phyloP scores from a whole-genome alignment of 2,329 filamentous ascomycete genomes.

The Sporothrix schenckii region DNA sequence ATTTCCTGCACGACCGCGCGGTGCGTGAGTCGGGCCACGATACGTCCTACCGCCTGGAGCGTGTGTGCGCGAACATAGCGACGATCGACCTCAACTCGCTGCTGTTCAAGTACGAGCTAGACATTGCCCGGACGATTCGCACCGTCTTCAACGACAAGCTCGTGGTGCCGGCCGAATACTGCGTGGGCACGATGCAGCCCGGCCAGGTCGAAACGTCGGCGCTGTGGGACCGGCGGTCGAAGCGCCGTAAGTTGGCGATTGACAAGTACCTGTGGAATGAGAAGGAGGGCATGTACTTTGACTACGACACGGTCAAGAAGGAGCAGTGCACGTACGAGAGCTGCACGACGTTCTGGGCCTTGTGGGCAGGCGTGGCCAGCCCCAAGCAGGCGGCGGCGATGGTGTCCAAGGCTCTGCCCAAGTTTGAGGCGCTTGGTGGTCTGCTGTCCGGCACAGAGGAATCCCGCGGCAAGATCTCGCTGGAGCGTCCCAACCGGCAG shows the following conservation, averaged over 20 bases:
- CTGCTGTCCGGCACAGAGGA: slow-evolving; percentile 87
- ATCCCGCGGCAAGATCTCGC: slow-evolving; percentile 76
- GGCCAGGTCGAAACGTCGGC: slow-evolving; percentile 79
- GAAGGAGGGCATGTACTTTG: slow-evolving; percentile 92
- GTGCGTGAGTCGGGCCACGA: slow-evolving; percentile 97
- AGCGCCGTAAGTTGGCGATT: slow-evolving; percentile 79
- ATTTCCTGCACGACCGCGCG: slow-evolving; percentile 93
- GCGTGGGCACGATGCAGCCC: slow-evolving; percentile 65
- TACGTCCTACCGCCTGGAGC: slow-evolving; percentile 90
- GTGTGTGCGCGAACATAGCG: slow-evolving; percentile 81
- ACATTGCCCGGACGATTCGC: slow-evolving; percentile 86
- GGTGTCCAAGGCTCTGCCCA: slow-evolving; percentile 78
- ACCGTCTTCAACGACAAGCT: slow-evolving; percentile 82
- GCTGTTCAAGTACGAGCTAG: slow-evolving; percentile 94
- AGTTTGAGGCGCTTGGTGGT: slow-evolving; percentile 85
- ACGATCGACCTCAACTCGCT: slow-evolving; percentile 94
- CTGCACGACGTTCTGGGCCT: slow-evolving; percentile 93
- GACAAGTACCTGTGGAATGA: slow-evolving; percentile 96
- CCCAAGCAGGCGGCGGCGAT: slow-evolving; percentile 84
- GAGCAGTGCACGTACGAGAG: slow-evolving; percentile 83
- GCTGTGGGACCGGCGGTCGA: slow-evolving; percentile 86
- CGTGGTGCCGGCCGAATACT: slow-evolving; percentile 80
- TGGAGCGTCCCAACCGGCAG: slow-evolving; percentile 89
- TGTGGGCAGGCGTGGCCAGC: slow-evolving; percentile 89
- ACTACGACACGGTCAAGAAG: slow-evolving; percentile 86